Evolutionary conservation across 1,139 yeast genomes (phyloP).

Genomic region (Yamadazyma pseudoaaseri): DNA sequence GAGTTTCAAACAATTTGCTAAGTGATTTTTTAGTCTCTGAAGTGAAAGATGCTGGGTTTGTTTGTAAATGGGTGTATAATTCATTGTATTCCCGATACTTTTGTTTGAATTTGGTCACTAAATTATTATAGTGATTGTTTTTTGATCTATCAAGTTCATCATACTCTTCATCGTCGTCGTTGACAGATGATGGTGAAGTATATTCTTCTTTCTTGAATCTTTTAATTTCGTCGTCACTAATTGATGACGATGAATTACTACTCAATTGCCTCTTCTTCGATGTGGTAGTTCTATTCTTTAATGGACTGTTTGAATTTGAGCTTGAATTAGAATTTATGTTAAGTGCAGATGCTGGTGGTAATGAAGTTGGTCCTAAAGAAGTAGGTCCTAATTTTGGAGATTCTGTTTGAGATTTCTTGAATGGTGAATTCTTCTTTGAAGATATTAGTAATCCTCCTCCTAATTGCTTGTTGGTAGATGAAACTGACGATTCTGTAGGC

Average conservation of each 20-base stretch:
- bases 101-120: conserved; percentile 35
- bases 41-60: conserved; percentile 9
- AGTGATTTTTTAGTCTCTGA: conserved; percentile 21
- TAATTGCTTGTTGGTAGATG: conserved; percentile 1
- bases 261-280: conserved; percentile 11
- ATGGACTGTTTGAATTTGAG: too few species aligned
- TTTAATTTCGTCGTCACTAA: conserved; percentile 18
- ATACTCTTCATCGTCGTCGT: conserved; percentile 21
- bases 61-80: conserved; percentile 25
- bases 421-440: conserved; percentile 13
- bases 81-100: conserved; percentile 40
- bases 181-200: conserved; percentile 32
- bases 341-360: not conserved
- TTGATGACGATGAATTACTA: conserved; percentile 15
- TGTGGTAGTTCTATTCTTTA: conserved; percentile 3
- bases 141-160: conserved; percentile 13
- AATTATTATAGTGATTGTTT: conserved; percentile 22
- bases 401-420: conserved; percentile 14
- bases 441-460: conserved; percentile 20
- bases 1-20: conserved; percentile 32
- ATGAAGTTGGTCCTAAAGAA: not conserved
- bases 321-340: not conserved
- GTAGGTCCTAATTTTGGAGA: conserved; percentile 12
- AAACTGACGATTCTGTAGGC: conserved; percentile 5
- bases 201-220: conserved; percentile 17